Percentiles rank a stretch among this genome's conserved stretches.
Conservation (phyloP, 768 basidiomycete genomes). For the Trametes maxima region DNA sequence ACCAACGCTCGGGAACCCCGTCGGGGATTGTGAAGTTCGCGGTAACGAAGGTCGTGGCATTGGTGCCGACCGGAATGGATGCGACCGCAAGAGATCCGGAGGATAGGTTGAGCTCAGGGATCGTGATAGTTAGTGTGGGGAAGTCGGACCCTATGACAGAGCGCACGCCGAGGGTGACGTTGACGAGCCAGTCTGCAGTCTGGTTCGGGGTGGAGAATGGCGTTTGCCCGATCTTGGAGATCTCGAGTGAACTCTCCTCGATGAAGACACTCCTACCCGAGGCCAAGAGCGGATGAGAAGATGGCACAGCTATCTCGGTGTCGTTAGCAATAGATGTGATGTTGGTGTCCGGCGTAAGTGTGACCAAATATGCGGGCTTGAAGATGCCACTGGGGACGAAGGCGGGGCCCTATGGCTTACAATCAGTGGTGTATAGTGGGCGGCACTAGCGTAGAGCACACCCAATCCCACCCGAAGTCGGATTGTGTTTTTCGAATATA, state of each 20-base stretch:
- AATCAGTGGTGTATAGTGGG: too few relatives aligned
- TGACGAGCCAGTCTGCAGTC: slow-evolving; percentile 56
- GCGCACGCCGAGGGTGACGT: slow-evolving; percentile 52
- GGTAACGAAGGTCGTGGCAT: slow-evolving; percentile 42
- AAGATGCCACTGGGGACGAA: slow-evolving; percentile 58
- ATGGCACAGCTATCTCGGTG: slow-evolving; percentile 2
- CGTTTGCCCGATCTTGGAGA: slow-evolving; percentile 54
- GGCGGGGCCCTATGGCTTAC: slow-evolving; percentile 47
- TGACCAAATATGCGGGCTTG: slow-evolving; percentile 57
- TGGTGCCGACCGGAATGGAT: slow-evolving; percentile 30
- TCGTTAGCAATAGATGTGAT: background rate
- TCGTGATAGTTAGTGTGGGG: slow-evolving; percentile 44
- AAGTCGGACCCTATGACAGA: slow-evolving; percentile 40
- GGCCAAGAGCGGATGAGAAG: slow-evolving; percentile 29
- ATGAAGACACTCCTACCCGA: slow-evolving; percentile 41
- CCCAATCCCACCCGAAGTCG: slow-evolving; percentile 69
- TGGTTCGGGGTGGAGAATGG: slow-evolving; percentile 45
- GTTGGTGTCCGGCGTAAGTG: slow-evolving; percentile 32
- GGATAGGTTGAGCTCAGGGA: slow-evolving; percentile 49
- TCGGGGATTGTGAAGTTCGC: slow-evolving; percentile 51
- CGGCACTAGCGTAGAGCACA: slow-evolving; percentile 27
- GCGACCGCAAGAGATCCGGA: slow-evolving; percentile 38
- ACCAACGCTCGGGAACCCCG: slow-evolving; percentile 52
- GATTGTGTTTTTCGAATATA: slow-evolving; percentile 54
- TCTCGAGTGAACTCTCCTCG: slow-evolving; percentile 56